Conservation (phyloP, 441 rosid genomes). For the Gossypium gossypioides region DNA sequence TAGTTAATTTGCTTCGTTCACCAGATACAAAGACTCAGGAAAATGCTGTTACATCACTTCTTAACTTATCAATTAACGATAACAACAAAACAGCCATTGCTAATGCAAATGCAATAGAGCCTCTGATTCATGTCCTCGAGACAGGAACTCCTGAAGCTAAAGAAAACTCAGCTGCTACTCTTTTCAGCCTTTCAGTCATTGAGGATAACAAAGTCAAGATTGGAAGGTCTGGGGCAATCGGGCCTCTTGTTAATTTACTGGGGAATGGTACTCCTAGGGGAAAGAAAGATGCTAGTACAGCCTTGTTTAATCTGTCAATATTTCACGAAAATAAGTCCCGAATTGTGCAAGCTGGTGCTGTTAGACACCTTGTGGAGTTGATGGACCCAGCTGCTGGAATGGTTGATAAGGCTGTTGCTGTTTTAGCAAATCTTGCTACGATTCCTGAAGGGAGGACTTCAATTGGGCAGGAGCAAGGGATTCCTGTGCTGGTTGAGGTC, state of each 20-base stretch:
- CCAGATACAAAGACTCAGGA: conserved; percentile 50
- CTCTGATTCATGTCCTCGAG: conserved; percentile 62
- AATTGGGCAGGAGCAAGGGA: conserved; percentile 72
- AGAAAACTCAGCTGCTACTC: conserved; percentile 79
- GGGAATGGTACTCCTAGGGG: conserved; percentile 75
- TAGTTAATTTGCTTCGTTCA: conserved; percentile 54
- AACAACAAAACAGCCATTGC: conserved; percentile 66
- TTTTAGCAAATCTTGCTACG: conserved; percentile 82
- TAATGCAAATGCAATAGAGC: conserved; percentile 59
- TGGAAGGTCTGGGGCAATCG: conserved; percentile 71
- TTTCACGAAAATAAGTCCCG: conserved; percentile 64
- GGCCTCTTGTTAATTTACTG: conserved; percentile 71
- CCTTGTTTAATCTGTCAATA: conserved; percentile 74
- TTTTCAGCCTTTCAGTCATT: conserved; percentile 67
- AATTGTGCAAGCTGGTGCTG: conserved; percentile 79
- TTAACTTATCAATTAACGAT: conserved; percentile 74
- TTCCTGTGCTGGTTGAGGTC: conserved; percentile 34
- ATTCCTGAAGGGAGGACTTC: conserved; percentile 59
- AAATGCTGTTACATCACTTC: conserved; percentile 75
- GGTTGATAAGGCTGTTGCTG: conserved; percentile 91
- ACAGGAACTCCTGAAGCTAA: conserved; percentile 73
- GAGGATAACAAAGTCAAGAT: conserved; percentile 74
- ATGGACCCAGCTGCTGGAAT: conserved; percentile 87
- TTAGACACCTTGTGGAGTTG: conserved; percentile 66
- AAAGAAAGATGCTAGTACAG: conserved; percentile 83